These are phyloP conservation scores for Ganoderma lucidum DNA, from an alignment of 1,284 basidiomycete species.

Conservation along the genomic window DNA sequence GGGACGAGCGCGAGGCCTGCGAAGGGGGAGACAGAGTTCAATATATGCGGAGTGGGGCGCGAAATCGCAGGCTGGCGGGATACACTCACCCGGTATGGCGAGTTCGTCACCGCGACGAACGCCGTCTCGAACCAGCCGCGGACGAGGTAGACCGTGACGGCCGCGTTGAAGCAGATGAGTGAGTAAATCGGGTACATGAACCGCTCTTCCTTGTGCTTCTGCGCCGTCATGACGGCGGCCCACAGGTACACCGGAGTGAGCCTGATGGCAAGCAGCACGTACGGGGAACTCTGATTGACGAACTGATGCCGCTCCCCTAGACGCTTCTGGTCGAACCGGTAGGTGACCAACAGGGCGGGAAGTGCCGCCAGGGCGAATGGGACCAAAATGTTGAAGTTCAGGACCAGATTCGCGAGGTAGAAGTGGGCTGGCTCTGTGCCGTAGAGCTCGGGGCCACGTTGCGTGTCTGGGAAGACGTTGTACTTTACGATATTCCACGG, in stretches of 20 bases:
- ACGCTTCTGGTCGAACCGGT: conserved; percentile 78
- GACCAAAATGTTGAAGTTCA: conserved; percentile 93
- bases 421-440: conserved; percentile 90
- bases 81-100: conserved; percentile 79
- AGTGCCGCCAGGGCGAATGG: conserved; percentile 84
- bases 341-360: conserved; percentile 84
- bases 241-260: conserved; percentile 91
- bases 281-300: conserved; percentile 77
- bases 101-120: conserved; percentile 79
- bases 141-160: conserved; percentile 82
- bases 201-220: conserved; percentile 97
- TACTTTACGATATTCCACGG: conserved; percentile 96
- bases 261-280: conserved; percentile 77
- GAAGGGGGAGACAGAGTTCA: conserved; percentile 4
- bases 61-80: neutral
- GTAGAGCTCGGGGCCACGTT: conserved; percentile 90
- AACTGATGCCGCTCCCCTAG: conserved; percentile 69
- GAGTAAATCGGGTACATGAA: conserved; percentile 98
- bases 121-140: conserved; percentile 87
- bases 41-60: conserved; percentile 4
- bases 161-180: conserved; percentile 93
- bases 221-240: conserved; percentile 80
- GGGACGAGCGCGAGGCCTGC: conserved; percentile 77
- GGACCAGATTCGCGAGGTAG: conserved; percentile 86
- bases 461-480: conserved; percentile 86